Conservation (phyloP, 257 asterid species). For the Eustoma russellianum region DNA sequence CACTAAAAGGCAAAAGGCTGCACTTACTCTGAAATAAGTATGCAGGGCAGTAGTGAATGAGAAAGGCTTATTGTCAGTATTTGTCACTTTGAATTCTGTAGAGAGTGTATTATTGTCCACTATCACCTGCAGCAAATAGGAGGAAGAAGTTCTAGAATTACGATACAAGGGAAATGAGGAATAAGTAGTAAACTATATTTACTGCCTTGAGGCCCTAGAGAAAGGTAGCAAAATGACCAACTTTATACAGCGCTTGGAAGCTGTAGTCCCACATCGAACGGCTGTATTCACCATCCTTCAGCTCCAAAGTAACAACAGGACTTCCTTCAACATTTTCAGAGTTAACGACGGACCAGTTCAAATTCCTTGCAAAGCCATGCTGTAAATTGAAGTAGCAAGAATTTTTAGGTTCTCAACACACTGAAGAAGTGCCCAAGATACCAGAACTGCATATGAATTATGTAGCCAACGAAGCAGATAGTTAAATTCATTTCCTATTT, state of each 20-base stretch:
- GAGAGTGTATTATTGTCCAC: constrained; percentile 59
- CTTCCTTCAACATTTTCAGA: constrained; percentile 70
- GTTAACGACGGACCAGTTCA: constrained; percentile 58
- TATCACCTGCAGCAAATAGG: constrained; percentile 44
- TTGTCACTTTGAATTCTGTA: constrained; percentile 69
- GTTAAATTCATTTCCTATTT: not conserved
- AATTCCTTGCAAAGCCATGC: constrained; percentile 98
- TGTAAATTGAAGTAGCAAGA: constrained; percentile 26
- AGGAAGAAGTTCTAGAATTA: constrained; percentile 11
- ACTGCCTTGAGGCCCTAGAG: not conserved
- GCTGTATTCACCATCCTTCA: constrained; percentile 80
- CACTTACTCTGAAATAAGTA: constrained; percentile 77
- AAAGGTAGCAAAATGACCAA: constrained; percentile 6
- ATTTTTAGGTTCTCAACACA: constrained; percentile 13
- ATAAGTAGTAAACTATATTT: not conserved
- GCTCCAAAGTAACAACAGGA: constrained; percentile 72
- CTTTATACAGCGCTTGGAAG: constrained; percentile 86
- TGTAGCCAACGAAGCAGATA: not conserved
- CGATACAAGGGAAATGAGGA: not conserved
- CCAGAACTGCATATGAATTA: too few species aligned
- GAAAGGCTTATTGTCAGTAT: constrained; percentile 74
- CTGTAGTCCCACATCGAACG: constrained; percentile 96
- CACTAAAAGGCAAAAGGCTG: not conserved
- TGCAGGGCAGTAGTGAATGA: constrained; percentile 90
- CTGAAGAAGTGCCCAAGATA: not conserved